These are phyloP conservation scores for Picea mariana DNA, from an alignment of 83 land plant genomes.

Conservation along the genomic window DNA sequence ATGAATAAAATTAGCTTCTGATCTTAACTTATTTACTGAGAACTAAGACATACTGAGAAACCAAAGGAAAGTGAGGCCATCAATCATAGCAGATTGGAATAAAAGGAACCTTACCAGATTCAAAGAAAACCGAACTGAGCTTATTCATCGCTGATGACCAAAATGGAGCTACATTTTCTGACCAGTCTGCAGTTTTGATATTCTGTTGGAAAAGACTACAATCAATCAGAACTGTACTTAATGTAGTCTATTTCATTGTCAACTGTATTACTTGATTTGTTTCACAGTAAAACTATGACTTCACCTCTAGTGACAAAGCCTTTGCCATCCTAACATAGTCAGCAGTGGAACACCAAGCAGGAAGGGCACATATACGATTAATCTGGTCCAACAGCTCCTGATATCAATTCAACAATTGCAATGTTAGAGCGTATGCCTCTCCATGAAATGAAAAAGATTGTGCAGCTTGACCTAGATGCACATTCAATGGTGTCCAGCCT, in stretches of 20 bases:
- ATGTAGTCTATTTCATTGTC: not conserved
- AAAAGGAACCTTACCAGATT: slow-evolving; percentile 47
- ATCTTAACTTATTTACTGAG: no score
- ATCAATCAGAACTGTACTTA: not conserved
- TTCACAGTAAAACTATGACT: slow-evolving; percentile 36
- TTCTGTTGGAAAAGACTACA: slow-evolving; percentile 30
- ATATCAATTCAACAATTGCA: slow-evolving; percentile 32
- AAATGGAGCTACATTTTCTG: no score
- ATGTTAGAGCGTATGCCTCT: slow-evolving; percentile 58
- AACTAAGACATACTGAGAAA: no score
- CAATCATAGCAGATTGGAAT: no score
- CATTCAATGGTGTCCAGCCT: not conserved
- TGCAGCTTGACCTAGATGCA: slow-evolving; percentile 30
- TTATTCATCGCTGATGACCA: slow-evolving; percentile 91
- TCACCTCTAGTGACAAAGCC: slow-evolving; percentile 67
- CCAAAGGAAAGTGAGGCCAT: no score
- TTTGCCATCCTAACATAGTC: slow-evolving; percentile 74
- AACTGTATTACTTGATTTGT: not conserved
- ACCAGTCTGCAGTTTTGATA: no score
- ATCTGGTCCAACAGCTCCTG: slow-evolving; percentile 74
- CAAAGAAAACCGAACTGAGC: slow-evolving; percentile 64
- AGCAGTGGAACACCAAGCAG: slow-evolving; percentile 88
- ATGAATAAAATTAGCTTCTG: no score
- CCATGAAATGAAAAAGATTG: slow-evolving; percentile 59
- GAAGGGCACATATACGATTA: slow-evolving; percentile 79